Base-by-base conservation (phyloP, 345 rosid species). In the Psidium friedrichsthalianum region DNA sequence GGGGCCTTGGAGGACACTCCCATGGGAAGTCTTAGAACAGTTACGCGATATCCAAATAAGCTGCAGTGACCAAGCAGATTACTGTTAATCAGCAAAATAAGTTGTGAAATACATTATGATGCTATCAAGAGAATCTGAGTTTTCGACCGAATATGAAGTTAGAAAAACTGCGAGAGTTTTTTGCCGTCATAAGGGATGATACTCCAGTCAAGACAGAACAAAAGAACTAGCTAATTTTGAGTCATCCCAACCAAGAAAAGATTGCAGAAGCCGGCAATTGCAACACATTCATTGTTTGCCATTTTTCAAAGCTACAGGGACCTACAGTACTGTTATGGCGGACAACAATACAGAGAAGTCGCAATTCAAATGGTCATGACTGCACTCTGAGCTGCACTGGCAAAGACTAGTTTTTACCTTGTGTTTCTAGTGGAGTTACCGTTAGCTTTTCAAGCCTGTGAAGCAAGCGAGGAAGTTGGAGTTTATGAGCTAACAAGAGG, bases 401-500 rank as follows among this genome's bases (percentile, higher is more conserved):
- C 84, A 13, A 87, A 76, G 24, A 1, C 78, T 32, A 64, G 78
- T 32, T 64, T 32, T 32, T 32, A 16, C 2, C 5, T 86, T 56
- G 51, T 82, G 59, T 83, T 89, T 52, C 54, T 86, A 27, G 54
- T 83, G 49, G 82, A 76, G 32, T 59, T 86, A 27, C 44, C 76
- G 21, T 64, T 85, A 8, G 86, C 87, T n/a, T 58, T 51, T 42
- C 44, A 40, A n/a, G 85, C 69, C 42, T 58, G 85, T 69, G 81
- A 32, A 85, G 88, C 86, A 84, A 74, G 44, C 32, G 29, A 10
- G 3, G 80, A 86, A 12, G 51, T 87, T 59, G 88, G 90, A 9
- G 11, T 89, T 6, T 92, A 91, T 85, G 90, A 90, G 78, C 90
- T 92, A 24, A 91, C 83, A 76, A 91, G 86, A 81, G 93, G 93